phyloP scores from a whole-genome alignment of 2,329 filamentous ascomycete genomes.

The Aureobasidium sp. region DNA sequence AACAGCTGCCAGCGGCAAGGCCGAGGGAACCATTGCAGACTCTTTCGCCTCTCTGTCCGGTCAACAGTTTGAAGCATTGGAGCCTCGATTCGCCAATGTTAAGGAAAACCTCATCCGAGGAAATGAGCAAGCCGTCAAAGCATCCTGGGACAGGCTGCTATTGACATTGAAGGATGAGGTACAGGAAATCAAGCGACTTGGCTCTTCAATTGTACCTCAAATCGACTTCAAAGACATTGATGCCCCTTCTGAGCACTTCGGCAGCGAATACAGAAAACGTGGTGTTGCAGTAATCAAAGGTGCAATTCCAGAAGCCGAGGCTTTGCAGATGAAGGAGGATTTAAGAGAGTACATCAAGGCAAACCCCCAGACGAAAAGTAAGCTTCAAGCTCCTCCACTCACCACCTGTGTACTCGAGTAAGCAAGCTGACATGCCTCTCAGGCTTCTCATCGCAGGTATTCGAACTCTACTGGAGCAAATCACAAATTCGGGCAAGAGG shows the following conservation, averaged over 20 bases:
- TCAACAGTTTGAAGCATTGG: constrained; percentile 35
- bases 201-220: constrained; percentile 37
- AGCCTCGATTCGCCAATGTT: constrained; percentile 36
- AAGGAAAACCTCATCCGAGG: constrained; percentile 37
- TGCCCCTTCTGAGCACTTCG: constrained; percentile 46
- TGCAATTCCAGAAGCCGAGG: constrained; percentile 36
- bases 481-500: constrained; percentile 39
- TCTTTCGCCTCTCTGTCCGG: constrained; percentile 43
- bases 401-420: too few relatives aligned
- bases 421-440: background rate
- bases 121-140: constrained; percentile 38
- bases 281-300: constrained; percentile 41
- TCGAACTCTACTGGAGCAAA: constrained; percentile 43
- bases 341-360: constrained; percentile 36
- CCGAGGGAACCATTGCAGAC: constrained; percentile 42
- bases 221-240: constrained; percentile 39
- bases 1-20: constrained; percentile 27
- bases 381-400: background rate
- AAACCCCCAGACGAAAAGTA: constrained; percentile 37
- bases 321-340: constrained; percentile 36
- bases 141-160: constrained; percentile 40
- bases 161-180: constrained; percentile 36
- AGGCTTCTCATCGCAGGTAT: constrained; percentile 30
- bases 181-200: constrained; percentile 33
- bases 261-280: constrained; percentile 49